Evolutionary conservation across 208 protist genomes (phyloP).

Genomic region (Acanthamoeba culbertsoni): DNA sequence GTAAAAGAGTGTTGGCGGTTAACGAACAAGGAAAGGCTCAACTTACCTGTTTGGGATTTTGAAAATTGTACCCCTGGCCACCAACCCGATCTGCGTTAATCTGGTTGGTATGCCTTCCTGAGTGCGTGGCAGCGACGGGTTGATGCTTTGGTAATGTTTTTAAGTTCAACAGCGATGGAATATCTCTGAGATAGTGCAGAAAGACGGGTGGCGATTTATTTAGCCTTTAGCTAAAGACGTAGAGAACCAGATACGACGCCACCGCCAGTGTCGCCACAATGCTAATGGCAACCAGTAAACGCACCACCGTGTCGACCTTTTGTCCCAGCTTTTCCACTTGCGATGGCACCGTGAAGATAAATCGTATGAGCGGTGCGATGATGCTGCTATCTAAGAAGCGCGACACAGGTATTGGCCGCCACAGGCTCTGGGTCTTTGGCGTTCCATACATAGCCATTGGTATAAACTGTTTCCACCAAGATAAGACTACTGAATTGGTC

Average conservation of each 20-base stretch:
- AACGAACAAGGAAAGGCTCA: too few species aligned
- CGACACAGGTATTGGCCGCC: constrained; percentile 45
- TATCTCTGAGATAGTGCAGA: too few species aligned
- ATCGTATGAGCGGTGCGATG: constrained; percentile 1
- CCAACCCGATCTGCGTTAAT: too few species aligned
- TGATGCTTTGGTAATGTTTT: too few species aligned
- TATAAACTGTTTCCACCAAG: background rate
- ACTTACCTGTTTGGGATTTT: too few species aligned
- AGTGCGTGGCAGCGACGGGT: too few species aligned
- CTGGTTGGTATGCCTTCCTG: too few species aligned
- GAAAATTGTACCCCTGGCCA: too few species aligned
- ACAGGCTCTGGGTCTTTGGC: constrained; percentile 19
- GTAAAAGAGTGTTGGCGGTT: too few species aligned
- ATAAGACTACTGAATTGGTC: too few species aligned
- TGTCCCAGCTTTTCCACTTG: background rate
- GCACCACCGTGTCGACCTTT: background rate
- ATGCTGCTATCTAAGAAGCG: constrained; percentile 53
- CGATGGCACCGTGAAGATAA: background rate
- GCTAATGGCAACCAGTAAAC: background rate
- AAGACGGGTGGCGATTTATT: too few species aligned
- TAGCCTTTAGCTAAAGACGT: background rate
- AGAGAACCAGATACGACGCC: background rate
- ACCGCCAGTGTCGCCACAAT: background rate
- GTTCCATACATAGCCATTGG: constrained; percentile 45
- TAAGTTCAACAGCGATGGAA: too few species aligned